A percentile compares a stretch with the other conserved stretches of the same genome.
Conservation (phyloP, 768 basidiomycete species). For the Clathrus columnatus region DNA sequence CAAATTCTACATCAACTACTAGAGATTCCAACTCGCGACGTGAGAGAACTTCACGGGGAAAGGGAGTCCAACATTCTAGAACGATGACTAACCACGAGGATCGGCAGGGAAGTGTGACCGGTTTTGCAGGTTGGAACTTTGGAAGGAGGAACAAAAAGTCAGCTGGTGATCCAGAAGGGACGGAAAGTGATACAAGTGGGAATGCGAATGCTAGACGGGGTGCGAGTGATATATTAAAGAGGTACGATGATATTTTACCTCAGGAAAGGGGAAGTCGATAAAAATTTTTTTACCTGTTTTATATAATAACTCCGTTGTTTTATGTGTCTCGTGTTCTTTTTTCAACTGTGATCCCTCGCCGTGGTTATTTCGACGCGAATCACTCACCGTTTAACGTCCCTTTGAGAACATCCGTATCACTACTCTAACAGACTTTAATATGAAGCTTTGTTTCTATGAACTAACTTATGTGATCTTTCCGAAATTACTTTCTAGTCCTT, state of each 20-base stretch:
- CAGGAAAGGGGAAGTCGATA: background rate
- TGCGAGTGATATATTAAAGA: constrained; percentile 8
- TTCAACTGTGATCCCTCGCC: background rate
- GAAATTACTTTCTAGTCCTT: too few relatives aligned
- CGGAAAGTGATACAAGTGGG: background rate
- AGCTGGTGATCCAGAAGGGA: background rate
- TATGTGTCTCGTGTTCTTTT: background rate
- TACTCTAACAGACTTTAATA: too few relatives aligned
- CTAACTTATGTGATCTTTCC: too few relatives aligned
- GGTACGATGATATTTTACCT: constrained; percentile 7
- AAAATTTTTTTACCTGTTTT: background rate
- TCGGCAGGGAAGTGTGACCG: background rate
- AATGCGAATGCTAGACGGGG: background rate
- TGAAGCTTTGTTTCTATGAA: too few relatives aligned
- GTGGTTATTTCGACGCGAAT: background rate
- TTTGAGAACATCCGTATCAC: background rate
- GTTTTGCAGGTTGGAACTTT: background rate
- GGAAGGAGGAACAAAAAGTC: background rate
- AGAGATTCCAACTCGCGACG: background rate
- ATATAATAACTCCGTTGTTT: background rate
- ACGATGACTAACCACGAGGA: constrained; percentile 4
- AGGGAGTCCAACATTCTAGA: constrained; percentile 7
- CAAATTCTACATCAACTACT: background rate
- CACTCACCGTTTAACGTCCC: too few relatives aligned
- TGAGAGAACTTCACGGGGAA: background rate